Base-by-base conservation (phyloP, 108 stramenopile genomes). In the Cyclotella kingstonii region DNA sequence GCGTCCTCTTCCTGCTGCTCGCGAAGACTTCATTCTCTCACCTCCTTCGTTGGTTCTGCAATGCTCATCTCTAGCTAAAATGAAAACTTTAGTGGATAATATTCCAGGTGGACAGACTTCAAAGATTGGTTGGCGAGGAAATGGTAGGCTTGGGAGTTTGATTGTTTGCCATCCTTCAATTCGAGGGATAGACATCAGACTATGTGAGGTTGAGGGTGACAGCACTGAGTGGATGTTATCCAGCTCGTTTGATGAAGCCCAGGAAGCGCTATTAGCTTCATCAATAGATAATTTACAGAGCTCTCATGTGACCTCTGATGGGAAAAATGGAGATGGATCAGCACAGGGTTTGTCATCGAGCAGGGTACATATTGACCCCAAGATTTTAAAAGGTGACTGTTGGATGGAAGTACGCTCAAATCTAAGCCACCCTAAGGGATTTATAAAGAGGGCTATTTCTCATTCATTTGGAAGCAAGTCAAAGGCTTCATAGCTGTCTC, bases 371-470 rank as follows among this genome's bases (percentile, higher is more conserved):
- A 46, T 40, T 27, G 73, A 78, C 49, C 30, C 67, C 1, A 78
- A 58, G 43, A 61, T 41, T 41, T 60, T 62, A 22, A 51, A 75
- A 9, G 78, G 74, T 7, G 91, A 92, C 68, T 92, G 91, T 50
- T 92, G 91, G 91, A 77, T 92, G 0, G 91, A 92, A 69, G 66
- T 86, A n/a, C 70, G 87, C 15, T 80, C 87, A 2, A 92, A 85
- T 76, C 38, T 89, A 10, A 87, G 84, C 47, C 60, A 60, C 15
- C 91, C 91, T 8, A 31, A 43, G 5, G 87, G 87, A 1, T 89
- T 78, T 57, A 59, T 87, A 11, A 68, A 71, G 15, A 28, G 58
- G n/a, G 59, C 70, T 19, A 22, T 52, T 33, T 15, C 33, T 1
- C 23, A 11, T 15, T 66, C 34, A 8, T 34, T 55, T 29, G 9